These are phyloP conservation scores for Podospora pseudocomata DNA, from an alignment of 495 filamentous ascomycete genomes.

Conservation along the genomic window DNA sequence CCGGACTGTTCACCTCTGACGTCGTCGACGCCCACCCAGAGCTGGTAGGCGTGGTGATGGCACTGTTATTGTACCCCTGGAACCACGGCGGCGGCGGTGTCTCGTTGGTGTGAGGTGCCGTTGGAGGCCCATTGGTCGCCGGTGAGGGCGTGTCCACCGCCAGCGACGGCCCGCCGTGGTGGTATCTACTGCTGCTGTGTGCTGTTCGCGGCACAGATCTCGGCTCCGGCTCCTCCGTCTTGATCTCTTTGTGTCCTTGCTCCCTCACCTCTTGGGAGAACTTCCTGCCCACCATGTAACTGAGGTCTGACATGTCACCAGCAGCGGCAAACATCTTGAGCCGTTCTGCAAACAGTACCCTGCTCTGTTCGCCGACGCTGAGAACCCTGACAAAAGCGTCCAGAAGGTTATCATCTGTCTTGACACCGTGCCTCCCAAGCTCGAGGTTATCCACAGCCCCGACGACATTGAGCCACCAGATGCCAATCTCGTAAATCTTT, in stretches of 20 bases:
- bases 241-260: neutral
- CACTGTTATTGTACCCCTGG: neutral
- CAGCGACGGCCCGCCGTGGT: neutral
- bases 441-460: slow-evolving; percentile 24
- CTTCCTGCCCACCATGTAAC: neutral
- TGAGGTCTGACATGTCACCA: neutral
- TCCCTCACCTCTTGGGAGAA: neutral
- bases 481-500: slow-evolving; percentile 54
- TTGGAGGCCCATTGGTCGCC: neutral
- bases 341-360: neutral
- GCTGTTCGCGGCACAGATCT: neutral
- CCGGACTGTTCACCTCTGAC: neutral
- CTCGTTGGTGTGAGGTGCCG: neutral
- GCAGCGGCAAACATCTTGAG: neutral
- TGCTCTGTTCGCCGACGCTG: neutral
- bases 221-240: neutral
- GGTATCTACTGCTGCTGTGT: neutral
- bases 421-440: neutral
- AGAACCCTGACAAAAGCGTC: neutral
- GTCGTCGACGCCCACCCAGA: neutral
- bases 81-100: neutral
- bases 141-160: neutral
- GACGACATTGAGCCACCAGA: slow-evolving; percentile 49
- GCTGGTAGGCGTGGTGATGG: neutral
- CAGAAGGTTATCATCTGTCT: neutral